Base-by-base conservation (phyloP, 176 grass and related monocot species). In the Oryza coarctata region DNA sequence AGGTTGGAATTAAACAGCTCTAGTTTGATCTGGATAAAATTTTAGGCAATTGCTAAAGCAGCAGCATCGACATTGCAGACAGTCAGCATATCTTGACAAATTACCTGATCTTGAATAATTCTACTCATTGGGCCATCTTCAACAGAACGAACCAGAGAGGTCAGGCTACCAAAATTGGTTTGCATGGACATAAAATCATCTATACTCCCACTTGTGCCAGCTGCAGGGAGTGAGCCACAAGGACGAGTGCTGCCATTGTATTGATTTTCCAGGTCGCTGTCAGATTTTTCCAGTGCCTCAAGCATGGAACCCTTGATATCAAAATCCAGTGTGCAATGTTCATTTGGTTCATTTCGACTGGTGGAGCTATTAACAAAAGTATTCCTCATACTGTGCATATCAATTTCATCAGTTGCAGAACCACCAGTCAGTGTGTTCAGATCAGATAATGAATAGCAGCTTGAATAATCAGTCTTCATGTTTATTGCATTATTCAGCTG, bases 81-180 rank as follows among this genome's bases (percentile, higher is more conserved):
- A 63, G 28, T 28, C 57, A 65, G 39, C 49, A 60, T 60, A 87
- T 86, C 32, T 28, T 80, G 65, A 27, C 65, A 78, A 61, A 66
- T 71, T 92, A 99, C 97, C 91, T 94, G 93, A 83, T 95, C 87
- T 83, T 86, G 90, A 73, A 92, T 93, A 77, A 99, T 88, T 74
- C 84, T 88, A 81, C 86, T 84, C 73, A 93, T 76, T 43, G 97
- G 91, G 72, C 82, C 88, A 92, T 81, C 86, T 88, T 94, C 86
- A 57, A 94, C 94, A 73, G 97, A 89, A 77, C 86, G 90, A 27
- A 95, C 75, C 85, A 92, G 85, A 39, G 97, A 93, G 70, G 97
- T 88, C 70, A 91, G 75, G 65, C 89, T 88, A 68, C 76, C 85
- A 50, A 88, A 71, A 86, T 90, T 93, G 34, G 84, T 63, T 47